Evolutionary conservation across 306 rosid species (phyloP).

Genomic region (Quercus variabilis): DNA sequence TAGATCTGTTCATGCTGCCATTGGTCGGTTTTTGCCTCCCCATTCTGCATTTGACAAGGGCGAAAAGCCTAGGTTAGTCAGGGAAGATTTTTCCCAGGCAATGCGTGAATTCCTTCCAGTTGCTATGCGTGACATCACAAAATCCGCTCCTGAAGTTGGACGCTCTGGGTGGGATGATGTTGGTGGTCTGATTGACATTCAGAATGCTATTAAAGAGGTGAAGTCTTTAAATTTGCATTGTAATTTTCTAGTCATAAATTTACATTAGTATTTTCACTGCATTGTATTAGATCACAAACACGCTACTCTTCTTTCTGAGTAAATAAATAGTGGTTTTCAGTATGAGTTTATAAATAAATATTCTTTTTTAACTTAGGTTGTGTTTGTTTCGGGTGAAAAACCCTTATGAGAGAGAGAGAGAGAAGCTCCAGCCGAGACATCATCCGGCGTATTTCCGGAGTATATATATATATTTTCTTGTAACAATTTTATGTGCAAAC

Average conservation of each 20-base stretch:
- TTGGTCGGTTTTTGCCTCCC: slow-evolving; percentile 62
- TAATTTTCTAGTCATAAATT: neutral
- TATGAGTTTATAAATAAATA: neutral
- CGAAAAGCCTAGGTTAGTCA: slow-evolving; percentile 57
- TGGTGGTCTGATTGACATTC: slow-evolving; percentile 88
- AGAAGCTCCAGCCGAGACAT: too few species aligned
- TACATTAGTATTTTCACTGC: neutral
- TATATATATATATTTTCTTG: too few species aligned
- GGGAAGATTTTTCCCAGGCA: slow-evolving; percentile 80
- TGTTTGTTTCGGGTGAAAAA: too few species aligned
- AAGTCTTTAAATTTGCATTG: neutral
- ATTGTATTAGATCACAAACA: neutral
- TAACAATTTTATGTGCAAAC: too few species aligned
- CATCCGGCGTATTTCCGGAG: too few species aligned
- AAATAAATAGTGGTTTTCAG: neutral
- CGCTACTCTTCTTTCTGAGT: neutral
- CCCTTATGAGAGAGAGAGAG: too few species aligned
- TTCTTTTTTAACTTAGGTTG: neutral
- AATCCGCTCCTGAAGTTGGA: slow-evolving; percentile 68
- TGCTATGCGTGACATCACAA: slow-evolving; percentile 91
- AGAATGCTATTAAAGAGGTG: slow-evolving; percentile 83
- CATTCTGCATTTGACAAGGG: slow-evolving; percentile 33
- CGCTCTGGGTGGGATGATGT: slow-evolving; percentile 97
- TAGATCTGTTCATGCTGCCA: slow-evolving; percentile 89
- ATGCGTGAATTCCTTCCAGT: slow-evolving; percentile 92